Evolutionary conservation across 2,329 filamentous ascomycete species (phyloP), one percentile per base, ranked within the genome.

Genomic region (Emergomyces orientalis): DNA sequence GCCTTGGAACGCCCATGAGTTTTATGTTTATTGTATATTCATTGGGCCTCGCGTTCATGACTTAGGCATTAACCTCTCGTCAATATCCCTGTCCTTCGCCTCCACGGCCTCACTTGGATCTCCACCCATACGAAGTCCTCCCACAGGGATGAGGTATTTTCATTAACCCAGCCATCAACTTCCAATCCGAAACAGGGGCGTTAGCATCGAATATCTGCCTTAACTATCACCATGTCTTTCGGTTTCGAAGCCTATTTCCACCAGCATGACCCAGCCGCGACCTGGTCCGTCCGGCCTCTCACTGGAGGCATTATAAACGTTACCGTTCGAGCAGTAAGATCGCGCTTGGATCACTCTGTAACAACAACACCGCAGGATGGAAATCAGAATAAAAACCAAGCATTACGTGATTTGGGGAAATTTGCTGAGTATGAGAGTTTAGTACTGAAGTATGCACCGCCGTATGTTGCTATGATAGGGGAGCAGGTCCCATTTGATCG

Each of bases 381-480:
- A 27, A 27, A 3, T 37, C 17, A 22, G 6, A 34, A 55, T n/a
- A 6, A 17, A 37, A 34, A 17, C 11, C 52, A 8, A 32, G 14
- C 3, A 30, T 30, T 19, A 19, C 52, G 14, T 34, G 30, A 19
- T 19, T 7, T 5, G 9, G 11, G 34, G n/a, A 60, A 19, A 25
- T 56, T 61, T 34, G 22, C 58, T 19, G 19, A 39, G 27, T 30
- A 57, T 37, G 45, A 47, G 41, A 62, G 58, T 51, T 52, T 65
- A 59, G 59, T 65, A 56, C 37, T 63, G 58, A 65, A 63, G 47
- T 65, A 63, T 62, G 62, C 62, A 13, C 59, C 54, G 6, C 62
- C 59, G 22, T 65, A 56, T 22, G 59, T 57, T 25, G 62, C 47
- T 2, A 43, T 51, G 7, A 27, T 60, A 27, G 55, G 59, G 3